These are phyloP conservation scores for Podila minutissima DNA, from an alignment of 192 early-diverging fungal species.

Conservation along the genomic window DNA sequence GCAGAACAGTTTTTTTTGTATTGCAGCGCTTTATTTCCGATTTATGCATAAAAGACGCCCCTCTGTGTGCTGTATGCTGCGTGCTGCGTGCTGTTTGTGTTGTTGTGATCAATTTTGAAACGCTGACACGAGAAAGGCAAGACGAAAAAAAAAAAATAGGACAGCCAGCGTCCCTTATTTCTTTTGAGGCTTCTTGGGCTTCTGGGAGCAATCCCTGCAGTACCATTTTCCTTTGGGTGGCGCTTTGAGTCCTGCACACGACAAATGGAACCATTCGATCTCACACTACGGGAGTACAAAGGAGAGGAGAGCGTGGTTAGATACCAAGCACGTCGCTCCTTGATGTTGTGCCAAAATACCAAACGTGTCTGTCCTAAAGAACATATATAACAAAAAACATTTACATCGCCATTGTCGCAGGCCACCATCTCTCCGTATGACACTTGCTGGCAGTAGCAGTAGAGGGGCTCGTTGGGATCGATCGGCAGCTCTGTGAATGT, in stretches of 20 bases:
- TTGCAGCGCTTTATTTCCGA: too few species aligned
- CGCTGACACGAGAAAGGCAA: neutral
- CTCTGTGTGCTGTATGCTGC: too few species aligned
- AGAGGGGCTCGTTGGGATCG: conserved; percentile 96
- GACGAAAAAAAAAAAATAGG: too few species aligned
- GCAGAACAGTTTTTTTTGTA: conserved; percentile 1
- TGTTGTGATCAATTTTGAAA: too few species aligned
- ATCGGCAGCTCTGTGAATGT: conserved; percentile 75
- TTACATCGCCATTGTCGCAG: conserved; percentile 89
- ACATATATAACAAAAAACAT: neutral
- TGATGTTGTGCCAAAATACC: neutral
- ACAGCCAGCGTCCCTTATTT: conserved; percentile 25
- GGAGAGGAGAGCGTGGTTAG: neutral
- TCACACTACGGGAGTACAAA: conserved; percentile 67
- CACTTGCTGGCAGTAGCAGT: conserved; percentile 96
- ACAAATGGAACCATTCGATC: conserved; percentile 98
- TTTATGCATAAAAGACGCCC: too few species aligned
- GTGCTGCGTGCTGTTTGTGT: too few species aligned
- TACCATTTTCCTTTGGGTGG: conserved; percentile 97
- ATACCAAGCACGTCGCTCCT: too few species aligned
- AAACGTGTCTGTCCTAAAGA: neutral
- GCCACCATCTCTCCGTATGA: conserved; percentile 99
- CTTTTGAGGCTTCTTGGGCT: conserved; percentile 63
- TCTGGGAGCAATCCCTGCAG: conserved; percentile 82
- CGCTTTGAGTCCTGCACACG: conserved; percentile 88